Conservation (phyloP, 169 alveolate species). For the Plasmodium vivax region DNA sequence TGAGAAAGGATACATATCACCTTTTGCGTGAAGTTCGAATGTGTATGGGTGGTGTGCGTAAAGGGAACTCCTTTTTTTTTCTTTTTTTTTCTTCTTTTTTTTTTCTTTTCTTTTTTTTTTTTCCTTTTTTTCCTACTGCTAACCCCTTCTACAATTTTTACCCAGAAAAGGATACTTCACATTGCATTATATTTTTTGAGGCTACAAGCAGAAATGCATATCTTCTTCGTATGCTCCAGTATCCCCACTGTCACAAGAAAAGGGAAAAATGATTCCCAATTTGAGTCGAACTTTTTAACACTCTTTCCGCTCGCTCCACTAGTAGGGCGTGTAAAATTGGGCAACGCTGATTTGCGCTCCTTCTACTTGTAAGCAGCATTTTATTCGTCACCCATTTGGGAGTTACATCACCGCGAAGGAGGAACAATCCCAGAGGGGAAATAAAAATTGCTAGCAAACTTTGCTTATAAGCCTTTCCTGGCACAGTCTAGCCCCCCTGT, state of each 20-base stretch:
- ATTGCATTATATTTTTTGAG: neutral
- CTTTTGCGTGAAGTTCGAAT: neutral
- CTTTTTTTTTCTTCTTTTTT: neutral
- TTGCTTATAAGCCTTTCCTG: neutral
- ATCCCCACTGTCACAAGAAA: neutral
- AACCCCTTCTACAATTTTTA: neutral
- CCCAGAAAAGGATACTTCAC: neutral
- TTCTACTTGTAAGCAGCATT: neutral
- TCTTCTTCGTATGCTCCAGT: neutral
- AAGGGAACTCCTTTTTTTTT: neutral
- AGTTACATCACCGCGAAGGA: neutral
- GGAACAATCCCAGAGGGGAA: neutral
- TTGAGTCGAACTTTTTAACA: neutral
- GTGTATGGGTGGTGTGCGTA: neutral
- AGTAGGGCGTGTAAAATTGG: neutral
- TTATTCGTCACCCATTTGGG: neutral
- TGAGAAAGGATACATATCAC: neutral
- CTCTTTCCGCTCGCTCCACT: neutral
- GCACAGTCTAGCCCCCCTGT: neutral
- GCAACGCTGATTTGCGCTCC: neutral
- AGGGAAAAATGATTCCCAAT: neutral
- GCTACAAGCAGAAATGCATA: neutral
- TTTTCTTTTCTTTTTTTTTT: neutral
- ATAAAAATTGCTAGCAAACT: neutral
- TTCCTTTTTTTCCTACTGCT: neutral